Conservation (phyloP, 371 early-diverging fungal species). For the Mortierella sp. region DNA sequence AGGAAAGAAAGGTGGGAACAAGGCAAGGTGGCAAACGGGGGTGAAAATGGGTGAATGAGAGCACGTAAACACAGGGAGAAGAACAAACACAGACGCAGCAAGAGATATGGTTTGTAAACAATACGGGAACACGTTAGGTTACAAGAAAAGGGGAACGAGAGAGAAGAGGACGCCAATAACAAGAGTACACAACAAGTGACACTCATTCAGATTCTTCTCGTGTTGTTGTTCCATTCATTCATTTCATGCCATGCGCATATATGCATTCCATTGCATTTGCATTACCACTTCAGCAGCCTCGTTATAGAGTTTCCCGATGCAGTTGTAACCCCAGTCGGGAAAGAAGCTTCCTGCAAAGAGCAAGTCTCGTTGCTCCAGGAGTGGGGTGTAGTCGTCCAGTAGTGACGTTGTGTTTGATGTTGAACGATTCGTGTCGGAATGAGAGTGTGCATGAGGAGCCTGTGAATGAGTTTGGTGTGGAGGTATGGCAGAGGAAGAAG, state of each 20-base stretch:
- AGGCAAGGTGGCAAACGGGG: background rate
- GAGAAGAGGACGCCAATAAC: background rate
- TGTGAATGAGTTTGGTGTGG: slow-evolving; percentile 13
- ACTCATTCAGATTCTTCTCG: background rate
- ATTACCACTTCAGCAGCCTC: slow-evolving; percentile 40
- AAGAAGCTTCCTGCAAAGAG: slow-evolving; percentile 88
- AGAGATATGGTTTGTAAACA: background rate
- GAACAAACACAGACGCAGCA: background rate
- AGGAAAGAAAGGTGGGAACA: background rate
- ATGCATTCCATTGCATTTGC: background rate
- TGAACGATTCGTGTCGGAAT: background rate
- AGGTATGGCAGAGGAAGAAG: background rate
- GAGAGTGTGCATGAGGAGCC: background rate
- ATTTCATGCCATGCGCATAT: background rate
- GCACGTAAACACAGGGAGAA: background rate
- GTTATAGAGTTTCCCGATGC: slow-evolving; percentile 58
- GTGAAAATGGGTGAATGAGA: background rate
- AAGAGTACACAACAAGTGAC: slow-evolving; percentile 5
- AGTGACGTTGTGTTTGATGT: background rate
- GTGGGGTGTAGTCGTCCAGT: slow-evolving; percentile 19
- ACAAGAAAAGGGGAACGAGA: background rate
- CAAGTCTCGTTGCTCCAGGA: slow-evolving; percentile 64
- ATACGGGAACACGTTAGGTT: background rate
- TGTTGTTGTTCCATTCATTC: slow-evolving; percentile 1
- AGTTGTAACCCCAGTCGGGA: slow-evolving; percentile 87